Evolutionary conservation across 2,329 filamentous ascomycete species (phyloP).

Genomic region (Fusarium sp.): DNA sequence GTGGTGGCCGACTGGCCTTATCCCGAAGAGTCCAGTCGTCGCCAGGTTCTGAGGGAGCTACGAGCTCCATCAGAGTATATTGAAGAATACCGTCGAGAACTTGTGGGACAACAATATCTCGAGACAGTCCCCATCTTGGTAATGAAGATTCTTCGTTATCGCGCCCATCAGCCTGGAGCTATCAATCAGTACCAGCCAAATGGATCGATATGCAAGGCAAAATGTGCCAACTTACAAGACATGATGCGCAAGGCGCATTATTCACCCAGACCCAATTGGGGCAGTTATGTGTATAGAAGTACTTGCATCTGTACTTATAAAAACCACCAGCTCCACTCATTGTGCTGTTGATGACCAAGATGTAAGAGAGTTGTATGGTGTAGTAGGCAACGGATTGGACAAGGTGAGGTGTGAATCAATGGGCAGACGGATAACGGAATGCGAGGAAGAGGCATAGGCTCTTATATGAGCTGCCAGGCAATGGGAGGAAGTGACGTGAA

Average conservation of each 20-base stretch:
- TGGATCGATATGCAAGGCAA: neutral
- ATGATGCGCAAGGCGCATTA: conserved; percentile 58
- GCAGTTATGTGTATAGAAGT: conserved; percentile 62
- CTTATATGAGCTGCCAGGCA: conserved; percentile 39
- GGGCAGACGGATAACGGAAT: conserved; percentile 12
- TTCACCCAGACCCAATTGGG: conserved; percentile 65
- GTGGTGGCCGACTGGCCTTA: conserved; percentile 42
- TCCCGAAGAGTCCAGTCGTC: conserved; percentile 52
- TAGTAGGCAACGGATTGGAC: conserved; percentile 1
- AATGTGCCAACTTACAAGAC: conserved; percentile 53
- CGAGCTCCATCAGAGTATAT: conserved; percentile 59
- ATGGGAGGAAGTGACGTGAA: conserved; percentile 39
- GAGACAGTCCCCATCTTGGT: conserved; percentile 45
- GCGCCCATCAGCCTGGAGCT: conserved; percentile 58
- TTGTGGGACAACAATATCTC: conserved; percentile 57
- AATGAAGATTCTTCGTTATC: conserved; percentile 51
- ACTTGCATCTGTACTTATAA: conserved; percentile 66
- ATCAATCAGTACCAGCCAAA: conserved; percentile 23
- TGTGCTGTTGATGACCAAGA: conserved; percentile 24
- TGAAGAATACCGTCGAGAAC: conserved; percentile 57
- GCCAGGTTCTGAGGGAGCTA: conserved; percentile 49
- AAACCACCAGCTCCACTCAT: conserved; percentile 54
- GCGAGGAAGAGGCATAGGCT: conserved; percentile 28
- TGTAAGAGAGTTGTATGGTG: conserved; percentile 2
- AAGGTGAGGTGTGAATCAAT: conserved; percentile 21